A percentile compares a stretch with the other conserved stretches of the same genome.
Evolutionary conservation across 441 rosid genomes (phyloP).

Genomic region (Arabidopsis lyrata): DNA sequence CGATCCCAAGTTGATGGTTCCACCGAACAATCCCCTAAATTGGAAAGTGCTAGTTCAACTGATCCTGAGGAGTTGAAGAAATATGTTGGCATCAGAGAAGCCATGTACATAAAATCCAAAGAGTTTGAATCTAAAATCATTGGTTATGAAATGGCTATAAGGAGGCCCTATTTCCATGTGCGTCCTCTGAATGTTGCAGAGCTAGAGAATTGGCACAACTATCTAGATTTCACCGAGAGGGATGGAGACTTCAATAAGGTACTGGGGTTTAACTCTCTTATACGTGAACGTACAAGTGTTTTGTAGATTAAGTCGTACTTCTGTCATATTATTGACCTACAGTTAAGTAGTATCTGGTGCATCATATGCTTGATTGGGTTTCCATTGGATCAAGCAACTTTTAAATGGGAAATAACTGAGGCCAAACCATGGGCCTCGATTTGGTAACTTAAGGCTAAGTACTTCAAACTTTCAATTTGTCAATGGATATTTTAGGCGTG

Average conservation of each 20-base stretch:
- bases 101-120: constrained; percentile 88
- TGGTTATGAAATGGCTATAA: constrained; percentile 95
- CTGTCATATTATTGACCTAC: constrained; percentile 76
- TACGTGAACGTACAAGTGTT: constrained; percentile 46
- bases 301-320: constrained; percentile 66
- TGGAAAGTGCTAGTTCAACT: constrained; percentile 72
- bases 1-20: constrained; percentile 57
- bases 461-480: constrained; percentile 81
- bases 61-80: constrained; percentile 95
- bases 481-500: constrained; percentile 79
- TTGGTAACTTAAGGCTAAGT: constrained; percentile 99
- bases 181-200: constrained; percentile 87
- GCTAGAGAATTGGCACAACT: constrained; percentile 98
- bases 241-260: constrained; percentile 95
- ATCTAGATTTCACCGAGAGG: constrained; percentile 80
- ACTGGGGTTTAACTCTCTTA: constrained; percentile 53
- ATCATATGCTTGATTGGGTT: constrained; percentile 95
- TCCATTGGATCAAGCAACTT: constrained; percentile 98
- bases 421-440: constrained; percentile 90
- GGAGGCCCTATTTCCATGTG: constrained; percentile 97
- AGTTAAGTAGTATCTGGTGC: constrained; percentile 96
- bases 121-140: constrained; percentile 90
- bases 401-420: constrained; percentile 92
- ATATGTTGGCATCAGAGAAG: constrained; percentile 84
- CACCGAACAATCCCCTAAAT: constrained; percentile 63